These are phyloP conservation scores for Ammopiptanthus mongolicus DNA, from an alignment of 306 rosid genomes.

Conservation along the genomic window DNA sequence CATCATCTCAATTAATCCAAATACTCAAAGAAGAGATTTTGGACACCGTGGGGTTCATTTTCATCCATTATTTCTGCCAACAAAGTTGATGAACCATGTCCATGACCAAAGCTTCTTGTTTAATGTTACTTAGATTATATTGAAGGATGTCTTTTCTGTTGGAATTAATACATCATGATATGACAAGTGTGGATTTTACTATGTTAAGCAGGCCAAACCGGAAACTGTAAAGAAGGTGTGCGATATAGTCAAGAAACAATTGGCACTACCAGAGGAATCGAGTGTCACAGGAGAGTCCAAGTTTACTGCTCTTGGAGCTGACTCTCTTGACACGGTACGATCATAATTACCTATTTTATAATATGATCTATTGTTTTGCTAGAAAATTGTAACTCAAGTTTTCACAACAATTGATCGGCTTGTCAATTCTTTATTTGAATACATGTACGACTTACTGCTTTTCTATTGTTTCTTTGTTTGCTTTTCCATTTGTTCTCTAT, in stretches of 20 bases:
- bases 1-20: neutral
- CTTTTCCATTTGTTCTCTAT: neutral
- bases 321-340: conserved; percentile 85
- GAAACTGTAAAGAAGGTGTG: conserved; percentile 71
- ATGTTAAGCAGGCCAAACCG: conserved; percentile 61
- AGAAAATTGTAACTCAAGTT: neutral
- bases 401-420: neutral
- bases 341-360: neutral
- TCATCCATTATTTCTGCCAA: neutral
- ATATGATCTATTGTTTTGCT: neutral
- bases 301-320: conserved; percentile 79
- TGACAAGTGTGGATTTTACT: neutral
- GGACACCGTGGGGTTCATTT: neutral
- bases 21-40: neutral
- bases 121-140: neutral
- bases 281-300: conserved; percentile 55
- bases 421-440: neutral
- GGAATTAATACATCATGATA: neutral
- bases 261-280: conserved; percentile 53
- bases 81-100: neutral
- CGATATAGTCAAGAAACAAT: conserved; percentile 71
- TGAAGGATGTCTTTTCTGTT: neutral
- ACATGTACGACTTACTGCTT: neutral
- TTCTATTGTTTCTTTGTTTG: neutral
- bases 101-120: neutral